Conservation (phyloP, 2,329 filamentous ascomycete species). For the Aspergillus unguis region DNA sequence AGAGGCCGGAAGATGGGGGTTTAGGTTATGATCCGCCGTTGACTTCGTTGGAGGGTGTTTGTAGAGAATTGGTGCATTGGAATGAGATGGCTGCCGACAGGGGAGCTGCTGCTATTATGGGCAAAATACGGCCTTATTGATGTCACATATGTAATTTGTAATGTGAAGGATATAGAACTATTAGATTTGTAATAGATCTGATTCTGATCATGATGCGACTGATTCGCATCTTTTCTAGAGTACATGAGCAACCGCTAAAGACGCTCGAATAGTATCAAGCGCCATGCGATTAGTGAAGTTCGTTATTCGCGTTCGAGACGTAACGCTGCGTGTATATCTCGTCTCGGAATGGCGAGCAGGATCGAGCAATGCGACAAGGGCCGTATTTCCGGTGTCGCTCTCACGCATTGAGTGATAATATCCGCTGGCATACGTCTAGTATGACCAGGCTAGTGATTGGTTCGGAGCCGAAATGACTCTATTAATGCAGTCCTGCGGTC, state of each 20-base stretch:
- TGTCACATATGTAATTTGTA: slow-evolving; percentile 2
- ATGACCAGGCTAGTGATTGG: not conserved
- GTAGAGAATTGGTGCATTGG: slow-evolving; percentile 33
- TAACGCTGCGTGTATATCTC: too few relatives aligned
- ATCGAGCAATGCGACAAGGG: too few relatives aligned
- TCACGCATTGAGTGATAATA: too few relatives aligned
- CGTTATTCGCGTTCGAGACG: too few relatives aligned
- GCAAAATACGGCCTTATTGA: slow-evolving; percentile 13
- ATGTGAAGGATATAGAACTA: slow-evolving; percentile 6
- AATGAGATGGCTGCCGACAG: slow-evolving; percentile 25
- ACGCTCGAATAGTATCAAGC: not conserved
- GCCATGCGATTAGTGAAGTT: too few relatives aligned
- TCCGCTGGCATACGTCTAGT: too few relatives aligned
- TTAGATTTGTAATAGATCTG: too few relatives aligned
- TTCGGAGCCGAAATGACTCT: not conserved
- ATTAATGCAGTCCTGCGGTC: not conserved
- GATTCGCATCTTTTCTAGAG: slow-evolving; percentile 8
- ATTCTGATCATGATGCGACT: too few relatives aligned
- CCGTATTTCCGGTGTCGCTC: too few relatives aligned
- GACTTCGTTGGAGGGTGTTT: slow-evolving; percentile 34
- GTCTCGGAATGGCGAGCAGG: too few relatives aligned
- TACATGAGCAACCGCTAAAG: not conserved
- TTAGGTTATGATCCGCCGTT: slow-evolving; percentile 33
- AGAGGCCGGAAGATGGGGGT: slow-evolving; percentile 26
- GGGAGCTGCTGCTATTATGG: slow-evolving; percentile 10